Percentiles rank a stretch among this genome's conserved stretches.
phyloP scores from a whole-genome alignment of 2,329 filamentous ascomycete genomes.

The Periglandula ipomoeae region DNA sequence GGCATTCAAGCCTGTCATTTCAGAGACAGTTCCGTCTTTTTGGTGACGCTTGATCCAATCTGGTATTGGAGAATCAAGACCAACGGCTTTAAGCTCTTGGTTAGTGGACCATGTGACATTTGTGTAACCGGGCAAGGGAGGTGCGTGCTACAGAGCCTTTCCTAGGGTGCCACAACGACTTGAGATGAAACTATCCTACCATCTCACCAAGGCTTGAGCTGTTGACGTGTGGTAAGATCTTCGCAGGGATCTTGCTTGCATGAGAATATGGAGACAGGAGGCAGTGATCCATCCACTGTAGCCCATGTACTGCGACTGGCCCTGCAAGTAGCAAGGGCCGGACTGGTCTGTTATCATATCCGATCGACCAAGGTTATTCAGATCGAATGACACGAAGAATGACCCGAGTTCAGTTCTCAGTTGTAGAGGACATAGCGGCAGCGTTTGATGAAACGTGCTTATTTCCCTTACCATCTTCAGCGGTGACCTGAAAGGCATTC shows the following conservation, averaged over 20 bases:
- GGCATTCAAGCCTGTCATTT: not conserved
- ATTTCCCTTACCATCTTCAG: too few relatives aligned
- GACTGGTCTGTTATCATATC: not conserved
- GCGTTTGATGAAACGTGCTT: not conserved
- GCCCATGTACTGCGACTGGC: not conserved
- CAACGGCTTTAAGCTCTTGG: not conserved
- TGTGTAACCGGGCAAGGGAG: not conserved
- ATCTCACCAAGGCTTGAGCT: not conserved
- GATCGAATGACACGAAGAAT: too few relatives aligned
- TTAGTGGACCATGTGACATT: not conserved
- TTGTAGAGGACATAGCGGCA: too few relatives aligned
- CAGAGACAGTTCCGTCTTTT: not conserved
- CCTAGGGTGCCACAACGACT: slow-evolving; percentile 3
- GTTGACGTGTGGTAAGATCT: slow-evolving; percentile 8
- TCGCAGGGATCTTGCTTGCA: slow-evolving; percentile 8
- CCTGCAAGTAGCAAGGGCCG: not conserved
- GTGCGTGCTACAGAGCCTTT: slow-evolving; percentile 1
- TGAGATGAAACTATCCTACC: slow-evolving; percentile 11
- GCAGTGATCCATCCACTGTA: not conserved
- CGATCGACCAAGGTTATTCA: not conserved
- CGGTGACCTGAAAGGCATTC: too few relatives aligned
- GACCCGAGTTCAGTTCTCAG: too few relatives aligned
- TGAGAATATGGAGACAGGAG: not conserved
- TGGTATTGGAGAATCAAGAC: not conserved
- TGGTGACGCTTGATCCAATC: not conserved